These are phyloP conservation scores for Chytriomyces sp. DNA, from an alignment of 192 early-diverging fungal species.

Conservation along the genomic window DNA sequence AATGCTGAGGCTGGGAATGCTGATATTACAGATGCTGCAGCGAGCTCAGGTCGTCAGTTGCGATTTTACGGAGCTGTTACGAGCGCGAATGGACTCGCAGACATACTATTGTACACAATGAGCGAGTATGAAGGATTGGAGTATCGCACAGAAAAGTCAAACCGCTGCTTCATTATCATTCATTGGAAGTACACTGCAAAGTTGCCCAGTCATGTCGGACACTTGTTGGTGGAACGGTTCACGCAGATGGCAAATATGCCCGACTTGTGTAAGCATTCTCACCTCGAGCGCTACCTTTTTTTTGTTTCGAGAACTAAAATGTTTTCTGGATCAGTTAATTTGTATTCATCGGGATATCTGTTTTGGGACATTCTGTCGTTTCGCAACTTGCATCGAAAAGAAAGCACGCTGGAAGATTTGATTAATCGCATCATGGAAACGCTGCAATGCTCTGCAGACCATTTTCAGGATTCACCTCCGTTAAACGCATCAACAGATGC, in stretches of 20 bases:
- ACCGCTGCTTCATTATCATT: slow-evolving; percentile 3
- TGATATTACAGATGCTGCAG: background rate
- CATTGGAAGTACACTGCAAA: slow-evolving; percentile 23
- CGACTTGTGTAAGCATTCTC: background rate
- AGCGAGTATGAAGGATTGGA: slow-evolving; percentile 13
- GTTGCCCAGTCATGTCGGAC: slow-evolving; percentile 1
- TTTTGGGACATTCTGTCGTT: slow-evolving; percentile 20
- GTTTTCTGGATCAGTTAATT: background rate
- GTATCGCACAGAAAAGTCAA: slow-evolving; percentile 15
- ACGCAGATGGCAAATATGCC: background rate
- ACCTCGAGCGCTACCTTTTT: background rate
- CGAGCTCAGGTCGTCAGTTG: background rate
- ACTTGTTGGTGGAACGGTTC: background rate
- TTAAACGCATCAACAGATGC: too few species aligned
- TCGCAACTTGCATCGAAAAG: too few species aligned
- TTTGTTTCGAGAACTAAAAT: background rate
- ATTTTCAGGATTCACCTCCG: background rate
- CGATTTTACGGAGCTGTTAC: slow-evolving; percentile 25
- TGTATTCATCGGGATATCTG: slow-evolving; percentile 7
- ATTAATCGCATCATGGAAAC: background rate
- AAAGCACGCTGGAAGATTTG: background rate
- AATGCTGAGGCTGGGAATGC: background rate
- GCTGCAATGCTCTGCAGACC: background rate
- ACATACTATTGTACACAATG: slow-evolving; percentile 22
- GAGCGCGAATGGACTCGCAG: slow-evolving; percentile 18